Evolutionary conservation across 208 protist species (phyloP), one percentile per base, ranked within the genome.

Genomic region (Crithidia fasciculata): DNA sequence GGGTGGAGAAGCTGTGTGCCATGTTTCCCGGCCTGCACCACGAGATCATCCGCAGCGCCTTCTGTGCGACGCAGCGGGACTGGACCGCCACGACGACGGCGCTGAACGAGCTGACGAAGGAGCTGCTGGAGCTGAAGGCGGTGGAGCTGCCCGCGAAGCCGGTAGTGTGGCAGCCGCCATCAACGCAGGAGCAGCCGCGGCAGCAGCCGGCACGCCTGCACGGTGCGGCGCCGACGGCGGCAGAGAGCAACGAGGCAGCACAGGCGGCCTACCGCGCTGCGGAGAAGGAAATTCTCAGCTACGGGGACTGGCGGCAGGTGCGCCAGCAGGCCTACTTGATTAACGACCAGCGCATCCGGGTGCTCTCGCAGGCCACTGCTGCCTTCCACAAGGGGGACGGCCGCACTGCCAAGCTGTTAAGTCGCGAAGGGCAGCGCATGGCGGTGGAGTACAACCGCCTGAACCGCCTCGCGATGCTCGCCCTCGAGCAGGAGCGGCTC

Each of bases 381-480:
- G 92, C 92, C 3, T 96, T 90, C 63, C 41, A 78, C 9, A 68
- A 76, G 28, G 78, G 81, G 10, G 87, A 94, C 53, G 82, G 84
- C 54, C 66, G 70, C 19, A 83, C 80, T 12, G 89, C 84, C 39
- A 88, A 85, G 69, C 37, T 73, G n/a, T 77, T 94, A 0, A 94
- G 84, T 58, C 60, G 68, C 15, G 78, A 94, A 45, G 92, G 80
- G 8, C 76, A 72, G 37, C 74, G 82, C 61, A 84, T 96, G 36
- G 88, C 74, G 28, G 62, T 61, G 10, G 85, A 94, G 81, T 96
- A 96, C 76, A 60, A 70, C 13, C 84, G 81, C 0, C 74, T 96
- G n/a, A 96, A 96, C 58, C 86, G 83, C 2, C 62, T 96, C 36
- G 89, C 92, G 56, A 94, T 95, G 92, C 66, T 93, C 10, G 81